Evolutionary conservation across 441 rosid species (phyloP).

Genomic region (Gossypium laxum): DNA sequence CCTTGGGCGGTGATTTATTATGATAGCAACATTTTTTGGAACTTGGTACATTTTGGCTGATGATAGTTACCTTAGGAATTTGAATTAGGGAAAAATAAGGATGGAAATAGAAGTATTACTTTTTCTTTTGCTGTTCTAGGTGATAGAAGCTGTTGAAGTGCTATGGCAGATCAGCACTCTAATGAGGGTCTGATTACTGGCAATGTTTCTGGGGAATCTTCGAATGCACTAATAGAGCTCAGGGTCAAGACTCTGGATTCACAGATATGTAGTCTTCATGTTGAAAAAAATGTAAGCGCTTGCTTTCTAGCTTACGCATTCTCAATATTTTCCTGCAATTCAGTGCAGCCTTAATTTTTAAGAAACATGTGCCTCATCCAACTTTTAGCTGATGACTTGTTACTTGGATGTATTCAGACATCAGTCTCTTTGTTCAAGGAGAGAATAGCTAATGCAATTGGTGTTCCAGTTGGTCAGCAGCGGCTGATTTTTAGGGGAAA

Average conservation of each 20-base stretch:
- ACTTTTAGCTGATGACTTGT: not conserved
- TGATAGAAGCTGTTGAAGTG: conserved; percentile 21
- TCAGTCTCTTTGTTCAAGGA: conserved; percentile 69
- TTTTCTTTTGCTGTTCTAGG: conserved; percentile 1
- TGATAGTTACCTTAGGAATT: not conserved
- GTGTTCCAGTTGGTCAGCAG: conserved; percentile 78
- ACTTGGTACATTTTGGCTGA: not conserved
- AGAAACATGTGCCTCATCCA: not conserved
- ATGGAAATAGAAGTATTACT: not conserved
- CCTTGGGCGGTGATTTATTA: not conserved
- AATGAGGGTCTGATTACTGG: conserved; percentile 49
- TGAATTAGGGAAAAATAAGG: not conserved
- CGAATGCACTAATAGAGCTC: conserved; percentile 53
- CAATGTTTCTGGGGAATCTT: conserved; percentile 35
- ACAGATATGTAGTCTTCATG: conserved; percentile 48
- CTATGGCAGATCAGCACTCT: conserved; percentile 56
- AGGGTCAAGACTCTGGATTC: conserved; percentile 85
- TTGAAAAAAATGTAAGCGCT: conserved; percentile 60
- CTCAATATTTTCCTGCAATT: not conserved
- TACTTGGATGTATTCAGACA: conserved; percentile 42
- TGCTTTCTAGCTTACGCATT: not conserved
- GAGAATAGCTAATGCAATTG: conserved; percentile 60
- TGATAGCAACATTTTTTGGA: not conserved
- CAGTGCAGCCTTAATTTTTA: not conserved
- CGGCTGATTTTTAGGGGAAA: conserved; percentile 85